These are phyloP conservation scores for Botrytis aclada DNA, from an alignment of 2,329 filamentous ascomycete species.

Conservation along the genomic window DNA sequence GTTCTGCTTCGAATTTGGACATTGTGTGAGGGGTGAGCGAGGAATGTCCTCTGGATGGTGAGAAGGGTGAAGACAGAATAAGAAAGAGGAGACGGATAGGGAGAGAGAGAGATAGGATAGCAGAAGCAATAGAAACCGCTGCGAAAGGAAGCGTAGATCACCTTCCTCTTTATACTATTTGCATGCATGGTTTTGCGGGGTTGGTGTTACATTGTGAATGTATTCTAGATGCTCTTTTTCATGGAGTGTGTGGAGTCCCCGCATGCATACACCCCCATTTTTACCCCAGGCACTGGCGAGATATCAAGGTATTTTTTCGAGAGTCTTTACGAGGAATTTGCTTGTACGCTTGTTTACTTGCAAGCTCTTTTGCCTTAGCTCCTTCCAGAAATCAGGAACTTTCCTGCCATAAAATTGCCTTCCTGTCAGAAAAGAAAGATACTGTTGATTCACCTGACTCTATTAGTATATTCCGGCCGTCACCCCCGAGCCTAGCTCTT, in stretches of 20 bases:
- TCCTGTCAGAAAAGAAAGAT: not conserved
- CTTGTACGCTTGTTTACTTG: not conserved
- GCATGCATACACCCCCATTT: not conserved
- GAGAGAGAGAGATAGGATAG: not conserved
- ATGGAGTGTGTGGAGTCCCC: not conserved
- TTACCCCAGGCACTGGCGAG: not conserved
- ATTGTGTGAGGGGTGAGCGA: not conserved
- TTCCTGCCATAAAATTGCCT: not conserved
- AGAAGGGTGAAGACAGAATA: no score
- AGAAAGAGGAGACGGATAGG: not conserved
- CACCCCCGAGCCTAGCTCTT: not conserved
- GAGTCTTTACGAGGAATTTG: not conserved
- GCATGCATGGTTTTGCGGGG: not conserved
- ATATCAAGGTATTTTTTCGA: not conserved
- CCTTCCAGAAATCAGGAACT: not conserved
- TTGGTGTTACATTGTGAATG: not conserved
- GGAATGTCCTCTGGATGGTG: not conserved
- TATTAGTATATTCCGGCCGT: not conserved
- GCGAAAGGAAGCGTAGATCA: not conserved
- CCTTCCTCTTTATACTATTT: not conserved
- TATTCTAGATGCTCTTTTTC: not conserved
- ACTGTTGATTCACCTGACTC: not conserved
- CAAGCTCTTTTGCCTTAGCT: not conserved
- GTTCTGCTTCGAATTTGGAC: not conserved
- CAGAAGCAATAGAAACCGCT: not conserved